These are phyloP conservation scores for Colletotrichum shisoi DNA, from an alignment of 2,329 filamentous ascomycete genomes.

Conservation along the genomic window DNA sequence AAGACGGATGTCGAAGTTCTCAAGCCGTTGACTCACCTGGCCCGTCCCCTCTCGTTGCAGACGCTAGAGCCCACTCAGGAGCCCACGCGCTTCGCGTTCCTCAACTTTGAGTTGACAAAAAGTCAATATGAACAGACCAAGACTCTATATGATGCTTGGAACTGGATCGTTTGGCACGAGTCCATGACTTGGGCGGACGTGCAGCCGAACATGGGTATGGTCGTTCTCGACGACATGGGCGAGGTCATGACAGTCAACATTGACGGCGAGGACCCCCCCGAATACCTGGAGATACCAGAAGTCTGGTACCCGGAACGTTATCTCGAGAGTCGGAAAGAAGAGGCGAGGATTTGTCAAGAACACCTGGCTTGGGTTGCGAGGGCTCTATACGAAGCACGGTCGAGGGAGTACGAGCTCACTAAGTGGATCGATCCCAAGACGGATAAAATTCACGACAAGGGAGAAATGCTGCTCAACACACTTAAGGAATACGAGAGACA, in stretches of 20 bases:
- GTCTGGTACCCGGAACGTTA: constrained; percentile 65
- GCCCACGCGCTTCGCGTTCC: constrained; percentile 52
- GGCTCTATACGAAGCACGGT: constrained; percentile 39
- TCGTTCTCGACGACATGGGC: constrained; percentile 55
- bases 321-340: constrained; percentile 54
- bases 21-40: constrained; percentile 47
- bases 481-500: constrained; percentile 40
- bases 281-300: constrained; percentile 59
- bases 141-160: constrained; percentile 58
- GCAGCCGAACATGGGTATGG: constrained; percentile 51
- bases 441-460: constrained; percentile 44
- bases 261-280: constrained; percentile 52
- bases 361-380: constrained; percentile 43
- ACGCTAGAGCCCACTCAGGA: constrained; percentile 45
- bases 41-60: constrained; percentile 44
- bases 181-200: constrained; percentile 51
- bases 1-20: constrained; percentile 40
- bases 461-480: constrained; percentile 46
- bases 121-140: constrained; percentile 51
- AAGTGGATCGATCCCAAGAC: constrained; percentile 39
- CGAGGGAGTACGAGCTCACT: constrained; percentile 41
- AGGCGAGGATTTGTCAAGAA: constrained; percentile 56
- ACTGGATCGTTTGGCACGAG: constrained; percentile 59
- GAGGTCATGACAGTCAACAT: constrained; percentile 62
- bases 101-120: constrained; percentile 53